phyloP scores from a whole-genome alignment of 176 grass and related monocot genomes.

The Oryza coarctata region DNA sequence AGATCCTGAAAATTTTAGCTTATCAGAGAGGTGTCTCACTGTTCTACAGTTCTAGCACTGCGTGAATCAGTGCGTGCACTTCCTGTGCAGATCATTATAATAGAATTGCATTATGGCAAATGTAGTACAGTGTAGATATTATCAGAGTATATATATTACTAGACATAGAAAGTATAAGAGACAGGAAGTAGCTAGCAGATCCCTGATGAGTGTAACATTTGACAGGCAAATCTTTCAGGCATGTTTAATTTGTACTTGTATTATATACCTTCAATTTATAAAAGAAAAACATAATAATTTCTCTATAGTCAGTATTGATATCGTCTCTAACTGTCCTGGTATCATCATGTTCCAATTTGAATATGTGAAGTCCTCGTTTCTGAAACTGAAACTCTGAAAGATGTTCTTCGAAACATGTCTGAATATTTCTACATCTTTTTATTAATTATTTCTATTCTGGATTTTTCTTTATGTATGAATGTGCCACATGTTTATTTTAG shows the following conservation, averaged over 20 bases:
- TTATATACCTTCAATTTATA: background rate
- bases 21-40: background rate
- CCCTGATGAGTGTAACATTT: constrained; percentile 9
- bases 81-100: constrained; percentile 1
- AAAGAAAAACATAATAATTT: background rate
- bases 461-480: too few species aligned
- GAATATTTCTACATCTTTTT: background rate
- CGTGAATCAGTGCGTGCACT: background rate
- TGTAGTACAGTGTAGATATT: background rate
- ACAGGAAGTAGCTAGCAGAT: constrained; percentile 13
- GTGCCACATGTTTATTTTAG: too few species aligned
- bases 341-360: background rate
- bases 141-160: constrained; percentile 2
- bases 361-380: background rate
- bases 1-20: background rate
- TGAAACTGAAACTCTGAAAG: background rate
- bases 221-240: background rate
- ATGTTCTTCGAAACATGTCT: background rate
- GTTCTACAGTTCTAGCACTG: background rate
- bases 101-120: background rate
- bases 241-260: constrained; percentile 8
- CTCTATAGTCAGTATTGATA: constrained; percentile 3
- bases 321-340: background rate
- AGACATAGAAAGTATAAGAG: constrained; percentile 11
- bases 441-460: background rate